These are phyloP conservation scores for Rosellinia necatrix DNA, from an alignment of 2,329 filamentous ascomycete species.

Conservation along the genomic window DNA sequence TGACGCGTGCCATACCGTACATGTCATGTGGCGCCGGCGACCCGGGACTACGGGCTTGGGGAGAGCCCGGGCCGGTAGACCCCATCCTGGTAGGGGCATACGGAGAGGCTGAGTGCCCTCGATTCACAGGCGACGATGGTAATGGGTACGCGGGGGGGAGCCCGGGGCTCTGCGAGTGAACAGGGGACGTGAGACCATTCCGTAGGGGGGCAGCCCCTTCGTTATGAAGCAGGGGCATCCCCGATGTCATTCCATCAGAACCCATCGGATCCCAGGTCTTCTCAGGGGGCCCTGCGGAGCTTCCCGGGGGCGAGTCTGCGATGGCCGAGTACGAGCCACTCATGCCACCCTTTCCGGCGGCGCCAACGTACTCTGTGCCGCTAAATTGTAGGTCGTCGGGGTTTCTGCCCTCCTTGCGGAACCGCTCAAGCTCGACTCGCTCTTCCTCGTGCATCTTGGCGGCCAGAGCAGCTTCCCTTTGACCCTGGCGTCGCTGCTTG, in stretches of 20 bases:
- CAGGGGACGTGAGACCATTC: conserved; percentile 31
- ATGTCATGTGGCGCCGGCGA: conserved; percentile 28
- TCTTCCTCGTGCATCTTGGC: conserved; percentile 52
- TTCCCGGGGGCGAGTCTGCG: conserved; percentile 28
- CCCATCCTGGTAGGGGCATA: conserved; percentile 35
- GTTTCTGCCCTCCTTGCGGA: conserved; percentile 53
- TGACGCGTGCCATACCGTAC: conserved; percentile 28
- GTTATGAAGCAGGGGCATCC: conserved; percentile 23
- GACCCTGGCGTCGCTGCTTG: conserved; percentile 58
- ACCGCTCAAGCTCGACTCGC: conserved; percentile 55
- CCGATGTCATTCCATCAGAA: conserved; percentile 8
- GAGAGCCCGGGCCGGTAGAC: conserved; percentile 32
- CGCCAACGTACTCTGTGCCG: conserved; percentile 21
- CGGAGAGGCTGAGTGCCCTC: conserved; percentile 37
- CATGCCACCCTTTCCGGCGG: conserved; percentile 23
- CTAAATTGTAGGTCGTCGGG: conserved; percentile 45
- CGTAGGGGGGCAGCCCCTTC: conserved; percentile 12
- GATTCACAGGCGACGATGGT: conserved; percentile 33
- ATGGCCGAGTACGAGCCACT: conserved; percentile 25
- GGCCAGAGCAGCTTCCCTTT: conserved; percentile 54
- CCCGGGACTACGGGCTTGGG: conserved; percentile 17
- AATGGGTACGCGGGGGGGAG: conserved; percentile 30
- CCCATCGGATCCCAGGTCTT: conserved; percentile 30
- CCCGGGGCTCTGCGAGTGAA: conserved; percentile 31
- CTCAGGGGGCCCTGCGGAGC: conserved; percentile 26